Evolutionary conservation across 129 eudicot genomes (phyloP).

Genomic region (Helichrysum umbraculigerum): DNA sequence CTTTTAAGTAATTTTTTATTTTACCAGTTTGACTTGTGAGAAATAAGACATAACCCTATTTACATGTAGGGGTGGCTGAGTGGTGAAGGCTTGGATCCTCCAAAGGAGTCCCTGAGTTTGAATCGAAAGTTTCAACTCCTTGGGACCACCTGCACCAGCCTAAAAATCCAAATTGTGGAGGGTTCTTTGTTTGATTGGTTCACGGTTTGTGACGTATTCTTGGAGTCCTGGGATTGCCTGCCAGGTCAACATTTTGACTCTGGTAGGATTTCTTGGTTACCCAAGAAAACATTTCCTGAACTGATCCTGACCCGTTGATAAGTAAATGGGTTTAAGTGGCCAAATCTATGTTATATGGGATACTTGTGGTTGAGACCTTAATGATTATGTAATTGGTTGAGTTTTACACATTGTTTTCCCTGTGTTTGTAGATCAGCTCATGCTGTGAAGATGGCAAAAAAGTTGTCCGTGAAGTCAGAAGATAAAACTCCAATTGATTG

Average conservation of each 20-base stretch:
- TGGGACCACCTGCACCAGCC: too few species aligned
- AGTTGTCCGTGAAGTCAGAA: slow-evolving; percentile 64
- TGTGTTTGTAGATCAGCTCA: slow-evolving; percentile 71
- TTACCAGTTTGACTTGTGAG: background rate
- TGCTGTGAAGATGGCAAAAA: slow-evolving; percentile 81
- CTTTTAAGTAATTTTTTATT: background rate
- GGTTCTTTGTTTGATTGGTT: too few species aligned
- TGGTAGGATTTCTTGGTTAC: too few species aligned
- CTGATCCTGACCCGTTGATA: background rate
- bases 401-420: slow-evolving; percentile 4
- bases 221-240: too few species aligned
- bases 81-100: too few species aligned
- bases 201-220: too few species aligned
- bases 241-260: too few species aligned
- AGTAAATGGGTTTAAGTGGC: slow-evolving; percentile 1
- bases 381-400: slow-evolving; percentile 6
- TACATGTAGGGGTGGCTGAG: background rate
- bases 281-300: too few species aligned
- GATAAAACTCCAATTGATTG: slow-evolving; percentile 65
- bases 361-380: slow-evolving; percentile 16
- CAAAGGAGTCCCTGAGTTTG: too few species aligned
- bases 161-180: too few species aligned
- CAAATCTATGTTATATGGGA: slow-evolving; percentile 3
- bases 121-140: too few species aligned
- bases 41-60: background rate